These are phyloP conservation scores for Penicillium manginii DNA, from an alignment of 495 filamentous ascomycete genomes.

Conservation along the genomic window DNA sequence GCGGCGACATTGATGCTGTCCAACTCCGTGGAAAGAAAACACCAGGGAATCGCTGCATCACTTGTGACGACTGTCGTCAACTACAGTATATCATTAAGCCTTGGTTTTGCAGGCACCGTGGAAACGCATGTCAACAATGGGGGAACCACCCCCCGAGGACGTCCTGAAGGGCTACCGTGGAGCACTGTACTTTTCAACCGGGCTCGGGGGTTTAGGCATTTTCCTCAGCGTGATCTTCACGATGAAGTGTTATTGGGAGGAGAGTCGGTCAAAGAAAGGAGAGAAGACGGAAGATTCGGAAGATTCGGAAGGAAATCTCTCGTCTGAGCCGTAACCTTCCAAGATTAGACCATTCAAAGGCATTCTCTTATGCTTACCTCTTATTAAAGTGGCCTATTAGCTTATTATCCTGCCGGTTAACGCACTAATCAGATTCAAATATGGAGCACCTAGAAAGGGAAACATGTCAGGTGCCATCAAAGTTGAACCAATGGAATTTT, in stretches of 20 bases:
- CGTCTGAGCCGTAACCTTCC: not conserved
- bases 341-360: too few species aligned
- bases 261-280: not conserved
- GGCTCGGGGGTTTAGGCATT: constrained; percentile 30
- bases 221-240: constrained; percentile 21
- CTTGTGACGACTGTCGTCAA: constrained; percentile 66
- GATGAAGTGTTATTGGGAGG: constrained; percentile 19
- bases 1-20: constrained; percentile 34
- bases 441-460: not conserved
- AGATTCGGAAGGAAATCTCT: not conserved
- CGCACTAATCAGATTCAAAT: not conserved
- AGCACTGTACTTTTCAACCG: constrained; percentile 36
- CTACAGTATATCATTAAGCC: constrained; percentile 62
- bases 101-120: constrained; percentile 66
- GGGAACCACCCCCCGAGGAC: constrained; percentile 28
- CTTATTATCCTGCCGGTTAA: too few species aligned
- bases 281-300: not conserved
- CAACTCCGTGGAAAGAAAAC: constrained; percentile 30
- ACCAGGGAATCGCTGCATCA: constrained; percentile 54
- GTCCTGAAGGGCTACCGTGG: constrained; percentile 39
- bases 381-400: too few species aligned
- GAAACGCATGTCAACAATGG: constrained; percentile 54
- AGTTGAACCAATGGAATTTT: not conserved
- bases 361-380: too few species aligned
- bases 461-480: not conserved